Evolutionary conservation across 805 yeast species (phyloP).

Genomic region (Candida lessepsii): DNA sequence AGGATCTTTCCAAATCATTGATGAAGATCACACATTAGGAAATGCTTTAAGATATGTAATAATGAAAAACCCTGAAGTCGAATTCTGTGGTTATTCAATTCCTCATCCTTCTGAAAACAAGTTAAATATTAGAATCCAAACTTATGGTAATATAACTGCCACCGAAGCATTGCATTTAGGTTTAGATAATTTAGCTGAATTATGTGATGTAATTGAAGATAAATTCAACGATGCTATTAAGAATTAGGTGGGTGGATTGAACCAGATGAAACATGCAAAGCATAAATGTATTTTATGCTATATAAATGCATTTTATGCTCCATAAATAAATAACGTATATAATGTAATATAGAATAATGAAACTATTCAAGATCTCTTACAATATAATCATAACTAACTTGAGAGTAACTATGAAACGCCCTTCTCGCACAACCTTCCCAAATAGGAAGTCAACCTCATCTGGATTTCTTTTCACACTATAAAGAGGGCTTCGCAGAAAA

Average conservation of each 20-base stretch:
- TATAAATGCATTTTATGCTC: background rate
- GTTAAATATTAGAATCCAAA: constrained; percentile 88
- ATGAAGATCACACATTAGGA: constrained; percentile 96
- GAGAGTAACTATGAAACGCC: background rate
- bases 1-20: constrained; percentile 87
- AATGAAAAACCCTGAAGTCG: constrained; percentile 97
- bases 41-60: constrained; percentile 90
- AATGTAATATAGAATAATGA: constrained; percentile 9
- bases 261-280: no score
- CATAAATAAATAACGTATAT: constrained; percentile 5
- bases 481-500: constrained; percentile 4
- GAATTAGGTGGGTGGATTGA: no score
- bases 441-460: constrained; percentile 11
- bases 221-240: constrained; percentile 65
- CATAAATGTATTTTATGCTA: no score
- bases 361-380: no score
- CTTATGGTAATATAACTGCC: constrained; percentile 83
- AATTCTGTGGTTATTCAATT: constrained; percentile 96
- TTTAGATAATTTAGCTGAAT: constrained; percentile 73
- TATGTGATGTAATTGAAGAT: constrained; percentile 82
- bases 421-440: constrained; percentile 8
- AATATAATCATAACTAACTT: no score
- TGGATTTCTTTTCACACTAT: constrained; percentile 5
- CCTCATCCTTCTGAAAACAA: constrained; percentile 97
- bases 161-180: constrained; percentile 93